A percentile compares a stretch with the other conserved stretches of the same genome.
phyloP scores from a whole-genome alignment of 2,329 filamentous ascomycete species.

The Aspergillus pseudoviridinutans region DNA sequence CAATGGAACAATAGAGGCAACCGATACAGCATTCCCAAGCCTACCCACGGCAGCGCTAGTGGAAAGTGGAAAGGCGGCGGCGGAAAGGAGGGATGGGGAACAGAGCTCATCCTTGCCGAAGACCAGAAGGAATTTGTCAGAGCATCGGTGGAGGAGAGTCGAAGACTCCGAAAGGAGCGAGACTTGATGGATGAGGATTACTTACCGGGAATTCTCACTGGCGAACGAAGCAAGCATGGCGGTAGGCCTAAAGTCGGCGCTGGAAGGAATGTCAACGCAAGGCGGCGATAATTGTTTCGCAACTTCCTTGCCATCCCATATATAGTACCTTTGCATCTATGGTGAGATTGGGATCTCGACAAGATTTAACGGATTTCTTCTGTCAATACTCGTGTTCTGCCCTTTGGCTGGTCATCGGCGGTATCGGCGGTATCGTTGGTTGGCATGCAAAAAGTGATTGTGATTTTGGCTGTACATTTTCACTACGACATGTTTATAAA shows the following conservation, averaged over 20 bases:
- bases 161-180: conserved; percentile 58
- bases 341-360: neutral
- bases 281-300: conserved; percentile 43
- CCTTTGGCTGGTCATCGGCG: neutral
- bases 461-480: neutral
- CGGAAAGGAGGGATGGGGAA: conserved; percentile 84
- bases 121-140: conserved; percentile 90
- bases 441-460: neutral
- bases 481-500: neutral
- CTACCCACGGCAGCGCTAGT: conserved; percentile 73
- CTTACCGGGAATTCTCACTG: conserved; percentile 77
- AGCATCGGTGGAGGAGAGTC: conserved; percentile 60
- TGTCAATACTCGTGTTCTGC: conserved; percentile 4
- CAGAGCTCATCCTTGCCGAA: conserved; percentile 77
- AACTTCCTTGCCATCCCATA: neutral
- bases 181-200: conserved; percentile 96
- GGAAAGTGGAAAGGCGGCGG: conserved; percentile 67
- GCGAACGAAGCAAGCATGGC: conserved; percentile 62
- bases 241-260: conserved; percentile 77
- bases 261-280: conserved; percentile 80
- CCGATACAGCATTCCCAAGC: conserved; percentile 88
- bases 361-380: conserved; percentile 12
- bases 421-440: neutral
- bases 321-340: neutral
- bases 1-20: conserved; percentile 95